phyloP scores from a whole-genome alignment of 2,329 filamentous ascomycete genomes.

The Immersiporthe knoxdaviesiana region DNA sequence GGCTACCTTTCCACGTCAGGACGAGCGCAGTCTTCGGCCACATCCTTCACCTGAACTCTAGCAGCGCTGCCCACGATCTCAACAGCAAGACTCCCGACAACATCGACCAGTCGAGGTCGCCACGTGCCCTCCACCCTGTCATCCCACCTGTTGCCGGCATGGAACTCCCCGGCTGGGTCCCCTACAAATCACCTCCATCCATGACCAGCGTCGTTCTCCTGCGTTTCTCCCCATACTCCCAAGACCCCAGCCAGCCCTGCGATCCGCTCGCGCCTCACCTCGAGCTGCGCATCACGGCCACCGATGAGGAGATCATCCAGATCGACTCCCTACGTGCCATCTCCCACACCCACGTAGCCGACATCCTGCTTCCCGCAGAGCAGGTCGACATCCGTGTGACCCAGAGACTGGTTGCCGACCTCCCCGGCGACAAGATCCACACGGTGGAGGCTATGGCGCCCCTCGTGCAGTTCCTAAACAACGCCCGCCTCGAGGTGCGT shows the following conservation, averaged over 20 bases:
- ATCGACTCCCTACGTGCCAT: constrained; percentile 45
- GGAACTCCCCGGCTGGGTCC: constrained; percentile 41
- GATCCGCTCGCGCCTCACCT: constrained; percentile 36
- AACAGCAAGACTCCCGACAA: constrained; percentile 14
- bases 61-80: constrained; percentile 30
- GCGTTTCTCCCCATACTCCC: constrained; percentile 47
- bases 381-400: constrained; percentile 54
- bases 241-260: constrained; percentile 12
- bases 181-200: constrained; percentile 31
- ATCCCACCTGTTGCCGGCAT: constrained; percentile 53
- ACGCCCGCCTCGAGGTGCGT: constrained; percentile 51
- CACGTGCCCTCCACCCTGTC: constrained; percentile 42
- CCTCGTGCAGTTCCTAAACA: constrained; percentile 48
- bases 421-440: constrained; percentile 36
- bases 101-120: constrained; percentile 31
- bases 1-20: constrained; percentile 24
- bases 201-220: constrained; percentile 46
- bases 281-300: constrained; percentile 41
- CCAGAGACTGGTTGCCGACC: constrained; percentile 41
- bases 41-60: constrained; percentile 45
- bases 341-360: constrained; percentile 41
- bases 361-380: constrained; percentile 51
- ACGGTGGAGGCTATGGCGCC: constrained; percentile 35
- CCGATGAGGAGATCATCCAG: constrained; percentile 39
- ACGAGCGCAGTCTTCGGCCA: constrained; percentile 54